phyloP scores from a whole-genome alignment of 1,139 yeast genomes.

The Taiozyma sp. region DNA sequence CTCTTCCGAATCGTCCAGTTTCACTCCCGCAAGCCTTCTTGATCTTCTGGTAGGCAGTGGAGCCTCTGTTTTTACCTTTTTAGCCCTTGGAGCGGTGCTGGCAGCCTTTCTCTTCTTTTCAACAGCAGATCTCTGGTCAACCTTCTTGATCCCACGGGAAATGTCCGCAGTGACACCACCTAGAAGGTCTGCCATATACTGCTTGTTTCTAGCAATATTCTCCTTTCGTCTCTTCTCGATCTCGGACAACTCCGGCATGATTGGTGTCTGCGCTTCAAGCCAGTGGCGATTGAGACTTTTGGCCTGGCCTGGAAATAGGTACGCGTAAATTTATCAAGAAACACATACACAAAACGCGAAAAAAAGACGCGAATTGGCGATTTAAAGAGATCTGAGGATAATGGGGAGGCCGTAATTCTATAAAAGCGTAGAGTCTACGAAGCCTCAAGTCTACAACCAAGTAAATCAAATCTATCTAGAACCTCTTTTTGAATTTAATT shows the following conservation, averaged over 20 bases:
- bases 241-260: slow-evolving; percentile 39
- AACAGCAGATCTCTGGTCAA: slow-evolving; percentile 16
- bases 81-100: slow-evolving; percentile 12
- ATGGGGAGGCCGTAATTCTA: no score
- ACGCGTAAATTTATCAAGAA: background rate
- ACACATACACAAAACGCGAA: background rate
- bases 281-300: background rate
- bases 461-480: background rate
- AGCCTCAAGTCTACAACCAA: no score
- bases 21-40: slow-evolving; percentile 60
- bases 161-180: slow-evolving; percentile 36
- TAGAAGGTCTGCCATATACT: slow-evolving; percentile 41
- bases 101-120: slow-evolving; percentile 15
- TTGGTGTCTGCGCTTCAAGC: background rate
- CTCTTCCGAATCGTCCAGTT: slow-evolving; percentile 28
- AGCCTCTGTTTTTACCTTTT: slow-evolving; percentile 9
- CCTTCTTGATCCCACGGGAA: slow-evolving; percentile 19
- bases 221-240: slow-evolving; percentile 69
- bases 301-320: background rate
- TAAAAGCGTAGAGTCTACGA: background rate
- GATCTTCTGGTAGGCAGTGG: slow-evolving; percentile 58
- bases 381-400: background rate
- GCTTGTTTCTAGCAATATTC: slow-evolving; percentile 53
- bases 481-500: background rate
- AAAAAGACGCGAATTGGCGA: background rate